Evolutionary conservation across 2,329 filamentous ascomycete genomes (phyloP).

Genomic region (Aspergillus novoparasiticus): DNA sequence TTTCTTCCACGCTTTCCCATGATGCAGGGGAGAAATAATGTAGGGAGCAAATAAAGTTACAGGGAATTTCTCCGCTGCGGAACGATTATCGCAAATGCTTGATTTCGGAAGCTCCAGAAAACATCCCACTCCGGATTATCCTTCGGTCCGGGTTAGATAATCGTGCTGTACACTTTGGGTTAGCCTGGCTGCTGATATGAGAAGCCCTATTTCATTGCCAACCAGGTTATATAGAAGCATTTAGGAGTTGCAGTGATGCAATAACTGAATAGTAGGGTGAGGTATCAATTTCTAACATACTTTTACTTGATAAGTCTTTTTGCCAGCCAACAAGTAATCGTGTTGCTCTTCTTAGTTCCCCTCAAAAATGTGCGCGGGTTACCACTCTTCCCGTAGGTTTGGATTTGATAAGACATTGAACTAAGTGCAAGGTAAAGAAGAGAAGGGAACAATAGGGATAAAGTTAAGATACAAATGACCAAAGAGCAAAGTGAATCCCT

Average conservation of each 20-base stretch:
- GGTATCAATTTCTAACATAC: neutral
- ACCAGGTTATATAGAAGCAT: neutral
- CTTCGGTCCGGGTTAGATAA: constrained; percentile 10
- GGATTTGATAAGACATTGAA: neutral
- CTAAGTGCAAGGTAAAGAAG: too few species aligned
- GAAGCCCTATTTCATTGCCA: neutral
- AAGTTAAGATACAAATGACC: neutral
- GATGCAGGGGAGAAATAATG: constrained; percentile 6
- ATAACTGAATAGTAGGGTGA: neutral
- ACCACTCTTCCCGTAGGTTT: neutral
- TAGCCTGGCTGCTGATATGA: neutral
- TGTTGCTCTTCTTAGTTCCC: neutral
- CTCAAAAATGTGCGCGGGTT: neutral
- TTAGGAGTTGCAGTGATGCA: neutral
- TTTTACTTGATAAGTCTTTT: neutral
- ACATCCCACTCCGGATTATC: constrained; percentile 13
- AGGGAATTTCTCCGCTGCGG: constrained; percentile 9
- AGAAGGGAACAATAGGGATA: too few species aligned
- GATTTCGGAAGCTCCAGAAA: constrained; percentile 7
- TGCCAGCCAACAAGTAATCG: neutral
- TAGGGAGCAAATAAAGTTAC: neutral
- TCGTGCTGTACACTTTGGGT: neutral
- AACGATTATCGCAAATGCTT: constrained; percentile 3
- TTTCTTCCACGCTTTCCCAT: constrained; percentile 38
- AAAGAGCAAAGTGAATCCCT: neutral